Base-by-base conservation (phyloP, 176 grass and related monocot species). In the Avena sativa region DNA sequence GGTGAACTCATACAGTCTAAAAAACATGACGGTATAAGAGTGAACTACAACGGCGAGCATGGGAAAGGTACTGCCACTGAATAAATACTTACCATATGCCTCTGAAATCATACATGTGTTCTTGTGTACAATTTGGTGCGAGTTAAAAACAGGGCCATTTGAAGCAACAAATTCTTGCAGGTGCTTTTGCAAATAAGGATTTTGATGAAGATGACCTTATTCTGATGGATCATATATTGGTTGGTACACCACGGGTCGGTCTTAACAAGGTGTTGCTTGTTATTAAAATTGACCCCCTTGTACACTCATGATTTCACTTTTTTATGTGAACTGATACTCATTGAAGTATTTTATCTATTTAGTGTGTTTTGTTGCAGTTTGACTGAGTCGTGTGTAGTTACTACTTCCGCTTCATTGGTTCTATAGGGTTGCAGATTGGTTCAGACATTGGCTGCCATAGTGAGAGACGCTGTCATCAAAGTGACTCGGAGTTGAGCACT, bases 331-430 rank as follows among this genome's bases (percentile, higher is more conserved):
- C 8, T 85, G 49, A 16, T 77, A 46, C 25, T 87, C 71, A 46
- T 64, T 73, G 56, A 87, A 40, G 57, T 75, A 32, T 25, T 70
- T 8, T 86, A 74, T 74, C 17, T 43, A 16, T 87, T 74, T 89
- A 47, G 51, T 61, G 59, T 72, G 47, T 82, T 69, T 4, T 74
- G 32, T 88, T 94, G 86, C 92, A 98, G 96, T 83, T 96, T 82
- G 92, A 98, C 81, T 96, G 96, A 5, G 53, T 87, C 77, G 94
- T 98, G 82, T 98, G 96, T 59, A 96, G 94, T 74, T 90, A 96
- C 71, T 98, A 93, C 72, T 96, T 94, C 85, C 57, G 76, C 79
- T 98, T 98, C 90, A 94, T 96, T 87, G 93, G 96, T 53, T 96
- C 96, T 50, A 85, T 98, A 84, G 96, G 93, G 85, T 88, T 92